Base-by-base conservation (phyloP, 768 basidiomycete species). In the Tulasnella calospora region DNA sequence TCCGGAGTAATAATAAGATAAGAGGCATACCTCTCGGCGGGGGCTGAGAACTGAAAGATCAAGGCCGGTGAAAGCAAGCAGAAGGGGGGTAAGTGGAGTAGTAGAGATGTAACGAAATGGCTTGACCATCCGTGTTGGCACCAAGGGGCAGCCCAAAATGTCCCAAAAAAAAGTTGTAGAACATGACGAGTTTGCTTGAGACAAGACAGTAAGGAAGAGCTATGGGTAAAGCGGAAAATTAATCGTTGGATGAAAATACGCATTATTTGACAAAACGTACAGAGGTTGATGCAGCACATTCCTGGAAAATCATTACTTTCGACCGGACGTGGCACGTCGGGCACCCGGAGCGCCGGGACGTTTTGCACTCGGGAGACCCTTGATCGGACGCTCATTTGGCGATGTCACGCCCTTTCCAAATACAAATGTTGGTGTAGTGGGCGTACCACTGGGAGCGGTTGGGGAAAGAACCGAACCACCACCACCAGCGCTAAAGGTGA, bases 1-100 rank as follows among this genome's bases (percentile, higher is more conserved):
- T 67, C 61, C 61, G 30, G 61, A 67, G 61, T 67, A 67, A 33
- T 67, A 67, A 67, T 67, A 67, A 67, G 61, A 67, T 67, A 67
- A 67, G 61, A 33, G 61, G 61, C 61, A 67, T 67, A 67, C 61
- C 61, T 33, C 61, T 67, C 30, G 61, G 61, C 30, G 13, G 33
- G 13, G 33, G 61, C 30, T 12, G n/a, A 30, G 61, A n/a, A 67
- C 27, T 67, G 21, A 30, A 33, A 67, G 15, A 33, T 33, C 61
- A 67, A 67, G 61, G n/a, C 3, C 4, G n/a, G 12, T 33, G 12
- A 67, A 27, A 33, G 27, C 33, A 67, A 33, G 61, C 5, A 27
- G 12, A 67, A 61, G 23, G 27, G 61, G n/a, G 61, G 4, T 30
- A 67, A 67, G 61, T 67, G 61, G 13, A 67, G 61, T 67, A 33